phyloP scores from a whole-genome alignment of 768 basidiomycete genomes.

The Xanthoconium purpureum region DNA sequence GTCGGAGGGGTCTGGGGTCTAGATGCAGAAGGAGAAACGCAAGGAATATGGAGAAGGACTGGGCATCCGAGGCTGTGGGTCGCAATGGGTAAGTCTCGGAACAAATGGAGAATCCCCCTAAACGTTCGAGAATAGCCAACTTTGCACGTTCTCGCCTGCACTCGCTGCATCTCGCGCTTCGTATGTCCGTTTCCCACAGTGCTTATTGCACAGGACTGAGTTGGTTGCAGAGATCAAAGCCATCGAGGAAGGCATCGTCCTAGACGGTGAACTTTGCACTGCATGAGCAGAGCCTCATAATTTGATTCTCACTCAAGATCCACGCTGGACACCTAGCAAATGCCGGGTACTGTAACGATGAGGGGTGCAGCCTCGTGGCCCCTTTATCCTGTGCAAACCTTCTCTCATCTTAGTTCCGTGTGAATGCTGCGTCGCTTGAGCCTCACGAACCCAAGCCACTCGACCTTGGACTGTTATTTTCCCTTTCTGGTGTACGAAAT shows the following conservation, averaged over 20 bases:
- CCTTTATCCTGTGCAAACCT: not conserved
- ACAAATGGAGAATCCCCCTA: too few species aligned
- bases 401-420: too few species aligned
- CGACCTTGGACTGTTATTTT: too few species aligned
- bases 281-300: not conserved
- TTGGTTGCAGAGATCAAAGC: slow-evolving; percentile 28
- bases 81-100: slow-evolving; percentile 16
- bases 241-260: slow-evolving; percentile 23
- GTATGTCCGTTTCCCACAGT: slow-evolving; percentile 9
- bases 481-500: too few species aligned
- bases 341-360: too few species aligned
- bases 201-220: not conserved
- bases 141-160: slow-evolving; percentile 23
- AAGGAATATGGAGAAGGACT: slow-evolving; percentile 37
- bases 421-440: too few species aligned
- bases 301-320: not conserved
- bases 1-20: slow-evolving; percentile 61
- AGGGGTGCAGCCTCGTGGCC: too few species aligned
- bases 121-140: slow-evolving; percentile 14
- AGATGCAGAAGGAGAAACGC: slow-evolving; percentile 60
- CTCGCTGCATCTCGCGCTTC: slow-evolving; percentile 31
- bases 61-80: slow-evolving; percentile 37
- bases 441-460: too few species aligned
- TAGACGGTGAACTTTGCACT: slow-evolving; percentile 13
- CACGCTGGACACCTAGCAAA: too few species aligned